Evolutionary conservation across 768 basidiomycete genomes (phyloP).

Genomic region (Trametes coccinea): DNA sequence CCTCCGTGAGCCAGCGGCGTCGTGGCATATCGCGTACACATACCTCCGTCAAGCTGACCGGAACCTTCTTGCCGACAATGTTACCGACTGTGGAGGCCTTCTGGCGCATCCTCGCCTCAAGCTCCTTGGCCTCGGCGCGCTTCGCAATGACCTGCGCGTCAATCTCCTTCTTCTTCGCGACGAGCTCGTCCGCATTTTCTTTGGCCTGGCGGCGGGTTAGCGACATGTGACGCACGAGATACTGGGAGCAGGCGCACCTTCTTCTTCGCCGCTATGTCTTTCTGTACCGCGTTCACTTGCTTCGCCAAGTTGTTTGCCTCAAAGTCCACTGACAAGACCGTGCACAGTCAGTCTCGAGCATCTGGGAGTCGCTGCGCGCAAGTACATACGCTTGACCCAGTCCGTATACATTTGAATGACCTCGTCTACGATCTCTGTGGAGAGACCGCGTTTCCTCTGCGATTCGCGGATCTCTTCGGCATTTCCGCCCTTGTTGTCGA

Average conservation of each 20-base stretch:
- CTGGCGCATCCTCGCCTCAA: constrained; percentile 74
- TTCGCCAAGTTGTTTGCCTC: constrained; percentile 78
- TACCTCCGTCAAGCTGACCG: constrained; percentile 88
- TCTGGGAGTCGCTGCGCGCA: too few species aligned
- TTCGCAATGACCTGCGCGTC: constrained; percentile 79
- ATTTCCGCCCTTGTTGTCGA: constrained; percentile 90
- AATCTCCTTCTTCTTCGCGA: constrained; percentile 80
- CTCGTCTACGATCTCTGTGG: constrained; percentile 92
- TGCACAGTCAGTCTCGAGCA: background rate
- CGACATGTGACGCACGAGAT: background rate
- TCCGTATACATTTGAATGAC: constrained; percentile 88
- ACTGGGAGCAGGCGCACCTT: constrained; percentile 52
- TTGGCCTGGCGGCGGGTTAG: constrained; percentile 62
- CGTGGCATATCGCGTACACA: constrained; percentile 18
- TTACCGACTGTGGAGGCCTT: constrained; percentile 88
- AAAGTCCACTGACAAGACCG: constrained; percentile 67
- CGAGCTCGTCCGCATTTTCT: constrained; percentile 84
- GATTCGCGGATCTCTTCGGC: constrained; percentile 88
- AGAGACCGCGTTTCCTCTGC: constrained; percentile 86
- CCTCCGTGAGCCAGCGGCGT: background rate
- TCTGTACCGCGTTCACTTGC: constrained; percentile 88
- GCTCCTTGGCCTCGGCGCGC: constrained; percentile 75
- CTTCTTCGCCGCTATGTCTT: constrained; percentile 91
- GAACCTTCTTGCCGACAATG: constrained; percentile 84
- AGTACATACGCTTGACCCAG: constrained; percentile 85